These are phyloP conservation scores for Hyparrhenia diplandra DNA, from an alignment of 176 grass and related monocot genomes.

Conservation along the genomic window DNA sequence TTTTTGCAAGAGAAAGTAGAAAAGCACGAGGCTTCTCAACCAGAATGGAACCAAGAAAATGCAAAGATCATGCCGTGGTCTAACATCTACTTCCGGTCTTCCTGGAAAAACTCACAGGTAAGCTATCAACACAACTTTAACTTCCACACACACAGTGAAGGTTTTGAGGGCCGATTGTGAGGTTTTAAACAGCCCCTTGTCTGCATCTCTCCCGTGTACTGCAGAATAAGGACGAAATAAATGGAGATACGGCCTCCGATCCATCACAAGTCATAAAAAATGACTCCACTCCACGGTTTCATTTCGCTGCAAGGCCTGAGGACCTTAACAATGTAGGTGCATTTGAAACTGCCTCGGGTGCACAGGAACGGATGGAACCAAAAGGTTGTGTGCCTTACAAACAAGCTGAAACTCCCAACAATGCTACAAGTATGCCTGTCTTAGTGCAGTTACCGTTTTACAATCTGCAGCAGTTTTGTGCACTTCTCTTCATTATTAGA, in stretches of 20 bases:
- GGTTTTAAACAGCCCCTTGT: neutral
- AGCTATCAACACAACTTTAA: neutral
- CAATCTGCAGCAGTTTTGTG: neutral
- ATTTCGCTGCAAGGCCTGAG: slow-evolving; percentile 23
- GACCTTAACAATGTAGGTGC: slow-evolving; percentile 22
- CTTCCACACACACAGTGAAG: neutral
- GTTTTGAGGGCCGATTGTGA: neutral
- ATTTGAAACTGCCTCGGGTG: slow-evolving; percentile 30
- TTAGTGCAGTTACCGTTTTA: neutral
- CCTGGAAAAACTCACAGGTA: slow-evolving; percentile 83
- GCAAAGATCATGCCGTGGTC: slow-evolving; percentile 72
- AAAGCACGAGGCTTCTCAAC: slow-evolving; percentile 52
- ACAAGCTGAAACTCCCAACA: slow-evolving; percentile 37
- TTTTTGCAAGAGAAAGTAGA: slow-evolving; percentile 92
- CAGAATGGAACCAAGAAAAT: slow-evolving; percentile 75
- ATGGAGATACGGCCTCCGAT: slow-evolving; percentile 39
- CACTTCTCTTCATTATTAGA: neutral
- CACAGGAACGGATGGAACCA: slow-evolving; percentile 22
- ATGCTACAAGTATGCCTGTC: slow-evolving; percentile 28
- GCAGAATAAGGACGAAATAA: slow-evolving; percentile 42
- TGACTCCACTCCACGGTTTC: slow-evolving; percentile 27
- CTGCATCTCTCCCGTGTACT: neutral
- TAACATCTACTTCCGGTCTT: slow-evolving; percentile 78
- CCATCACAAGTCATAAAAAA: slow-evolving; percentile 51
- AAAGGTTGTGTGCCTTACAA: slow-evolving; percentile 19